phyloP scores from a whole-genome alignment of 2,329 filamentous ascomycete genomes.

The Orbilia blumenaviensis region DNA sequence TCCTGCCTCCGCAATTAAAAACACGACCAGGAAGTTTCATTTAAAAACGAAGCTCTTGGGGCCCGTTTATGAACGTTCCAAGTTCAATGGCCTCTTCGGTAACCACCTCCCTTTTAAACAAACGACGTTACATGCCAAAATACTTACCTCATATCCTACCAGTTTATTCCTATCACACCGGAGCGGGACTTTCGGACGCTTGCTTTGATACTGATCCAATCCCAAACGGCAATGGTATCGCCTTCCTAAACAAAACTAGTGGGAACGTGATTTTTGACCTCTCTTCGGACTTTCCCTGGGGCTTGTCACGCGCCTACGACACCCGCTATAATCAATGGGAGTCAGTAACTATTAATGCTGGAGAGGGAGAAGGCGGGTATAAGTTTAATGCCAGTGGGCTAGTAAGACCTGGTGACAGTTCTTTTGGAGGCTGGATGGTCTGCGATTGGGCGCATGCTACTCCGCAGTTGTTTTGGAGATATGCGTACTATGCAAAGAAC shows the following conservation, averaged over 20 bases:
- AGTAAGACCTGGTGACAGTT: conserved; percentile 7
- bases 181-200: conserved; percentile 34
- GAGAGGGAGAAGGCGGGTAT: conserved; percentile 9
- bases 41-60: conserved; percentile 26
- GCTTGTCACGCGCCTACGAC: conserved; percentile 30
- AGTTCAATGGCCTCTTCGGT: conserved; percentile 35
- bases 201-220: conserved; percentile 25
- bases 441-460: conserved; percentile 40
- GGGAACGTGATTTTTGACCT: conserved; percentile 30
- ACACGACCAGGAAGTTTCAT: conserved; percentile 35
- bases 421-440: conserved; percentile 33
- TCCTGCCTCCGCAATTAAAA: conserved; percentile 31
- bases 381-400: conserved; percentile 37
- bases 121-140: neutral
- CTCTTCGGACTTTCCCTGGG: conserved; percentile 35
- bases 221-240: conserved; percentile 36
- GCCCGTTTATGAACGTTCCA: neutral
- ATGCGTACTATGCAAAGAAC: conserved; percentile 4
- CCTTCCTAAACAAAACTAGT: conserved; percentile 32
- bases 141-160: neutral
- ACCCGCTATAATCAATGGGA: conserved; percentile 34
- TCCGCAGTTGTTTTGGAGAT: conserved; percentile 42
- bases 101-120: neutral
- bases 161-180: conserved; percentile 46
- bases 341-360: conserved; percentile 21